Percentiles rank a stretch among this genome's conserved stretches.
Evolutionary conservation across 2,329 filamentous ascomycete genomes (phyloP).

Genomic region (Bipolaris oryzae): DNA sequence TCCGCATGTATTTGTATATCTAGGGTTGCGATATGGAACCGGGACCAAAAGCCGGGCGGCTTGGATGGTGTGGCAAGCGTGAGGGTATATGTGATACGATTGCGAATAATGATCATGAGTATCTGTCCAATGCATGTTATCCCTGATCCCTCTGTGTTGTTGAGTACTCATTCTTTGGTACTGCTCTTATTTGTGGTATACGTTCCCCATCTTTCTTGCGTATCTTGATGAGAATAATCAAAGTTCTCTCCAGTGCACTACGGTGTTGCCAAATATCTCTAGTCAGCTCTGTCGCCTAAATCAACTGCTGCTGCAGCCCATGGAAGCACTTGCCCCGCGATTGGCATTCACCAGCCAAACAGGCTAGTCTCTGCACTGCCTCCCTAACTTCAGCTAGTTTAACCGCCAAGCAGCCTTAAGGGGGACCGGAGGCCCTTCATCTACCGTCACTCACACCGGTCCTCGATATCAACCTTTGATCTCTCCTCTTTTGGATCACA

Average conservation of each 20-base stretch:
- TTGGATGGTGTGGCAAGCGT: neutral
- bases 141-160: neutral
- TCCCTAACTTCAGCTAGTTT: neutral
- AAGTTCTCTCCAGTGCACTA: no score
- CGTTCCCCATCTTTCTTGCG: no score
- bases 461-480: neutral
- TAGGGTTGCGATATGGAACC: neutral
- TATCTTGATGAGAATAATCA: no score
- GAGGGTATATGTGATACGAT: conserved; percentile 12
- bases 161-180: neutral
- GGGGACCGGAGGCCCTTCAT: neutral
- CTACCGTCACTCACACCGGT: neutral
- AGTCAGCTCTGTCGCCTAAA: neutral
- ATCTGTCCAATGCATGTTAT: neutral
- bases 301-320: neutral
- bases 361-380: neutral
- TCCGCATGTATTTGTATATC: conserved; percentile 20
- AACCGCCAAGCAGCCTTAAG: neutral
- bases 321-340: neutral
- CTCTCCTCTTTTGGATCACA: neutral
- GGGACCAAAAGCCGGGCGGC: conserved; percentile 3
- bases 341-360: neutral
- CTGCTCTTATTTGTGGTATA: neutral
- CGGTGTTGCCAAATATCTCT: no score
- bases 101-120: conserved; percentile 10